These are phyloP conservation scores for Bipolaris sorokiniana DNA, from an alignment of 2,329 filamentous ascomycete species.

Conservation along the genomic window DNA sequence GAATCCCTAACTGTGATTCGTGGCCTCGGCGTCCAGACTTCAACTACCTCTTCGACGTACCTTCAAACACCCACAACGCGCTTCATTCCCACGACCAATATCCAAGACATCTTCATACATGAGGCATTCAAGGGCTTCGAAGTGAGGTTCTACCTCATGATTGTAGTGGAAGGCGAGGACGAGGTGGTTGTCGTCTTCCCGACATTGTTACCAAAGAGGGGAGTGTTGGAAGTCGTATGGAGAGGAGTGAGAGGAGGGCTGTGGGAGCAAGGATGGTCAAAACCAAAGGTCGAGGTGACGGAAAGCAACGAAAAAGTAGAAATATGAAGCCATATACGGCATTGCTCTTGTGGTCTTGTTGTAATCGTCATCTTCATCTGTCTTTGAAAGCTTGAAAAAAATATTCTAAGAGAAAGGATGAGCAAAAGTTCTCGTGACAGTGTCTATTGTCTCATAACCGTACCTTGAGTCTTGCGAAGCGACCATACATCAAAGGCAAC, in stretches of 20 bases:
- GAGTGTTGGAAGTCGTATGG: constrained; percentile 88
- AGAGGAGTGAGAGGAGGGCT: constrained; percentile 81
- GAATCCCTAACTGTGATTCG: constrained; percentile 89
- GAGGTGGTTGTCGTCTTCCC: constrained; percentile 96
- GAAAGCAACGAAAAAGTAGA: constrained; percentile 1
- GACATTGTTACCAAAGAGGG: constrained; percentile 72
- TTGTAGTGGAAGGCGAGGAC: constrained; percentile 87
- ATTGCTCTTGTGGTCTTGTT: neutral
- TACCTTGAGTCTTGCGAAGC: constrained; percentile 17
- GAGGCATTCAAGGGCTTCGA: constrained; percentile 94
- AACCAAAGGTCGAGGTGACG: neutral
- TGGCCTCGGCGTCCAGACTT: constrained; percentile 89
- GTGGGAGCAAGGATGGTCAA: constrained; percentile 63
- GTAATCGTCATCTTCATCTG: neutral
- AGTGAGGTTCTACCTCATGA: constrained; percentile 85
- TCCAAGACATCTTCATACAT: constrained; percentile 92
- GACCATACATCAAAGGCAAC: neutral
- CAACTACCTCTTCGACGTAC: constrained; percentile 71
- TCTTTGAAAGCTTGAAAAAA: neutral
- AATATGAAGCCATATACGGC: neutral
- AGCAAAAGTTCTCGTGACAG: constrained; percentile 8
- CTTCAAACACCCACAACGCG: constrained; percentile 67
- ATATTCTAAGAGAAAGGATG: constrained; percentile 7
- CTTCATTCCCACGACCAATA: constrained; percentile 88
- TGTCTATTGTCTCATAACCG: constrained; percentile 8